Evolutionary conservation across 2,329 filamentous ascomycete genomes (phyloP).

Genomic region (Leptographium radiaticola): DNA sequence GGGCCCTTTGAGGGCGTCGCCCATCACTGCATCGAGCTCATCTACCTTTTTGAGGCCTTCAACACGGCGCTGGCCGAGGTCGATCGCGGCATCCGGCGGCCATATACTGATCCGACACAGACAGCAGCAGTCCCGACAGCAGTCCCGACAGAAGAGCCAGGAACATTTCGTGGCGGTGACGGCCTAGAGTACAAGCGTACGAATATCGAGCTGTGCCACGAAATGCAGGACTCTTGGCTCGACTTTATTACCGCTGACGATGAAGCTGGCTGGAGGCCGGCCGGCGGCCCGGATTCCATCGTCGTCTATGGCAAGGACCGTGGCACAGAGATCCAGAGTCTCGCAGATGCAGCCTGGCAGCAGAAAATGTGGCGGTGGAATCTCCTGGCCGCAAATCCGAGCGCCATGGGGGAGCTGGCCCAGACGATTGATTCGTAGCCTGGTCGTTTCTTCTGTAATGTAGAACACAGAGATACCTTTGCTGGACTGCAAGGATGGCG

Average conservation of each 20-base stretch:
- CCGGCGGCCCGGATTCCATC: neutral
- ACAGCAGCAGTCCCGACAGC: neutral
- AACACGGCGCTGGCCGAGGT: neutral
- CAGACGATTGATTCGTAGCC: neutral
- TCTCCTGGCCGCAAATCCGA: neutral
- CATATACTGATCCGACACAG: neutral
- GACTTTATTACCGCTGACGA: constrained; percentile 1
- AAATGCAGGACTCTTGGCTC: constrained; percentile 1
- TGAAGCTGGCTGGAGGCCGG: neutral
- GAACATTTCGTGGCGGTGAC: neutral
- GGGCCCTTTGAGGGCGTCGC: constrained; percentile 1
- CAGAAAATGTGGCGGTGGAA: neutral
- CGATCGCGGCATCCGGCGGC: constrained; percentile 12
- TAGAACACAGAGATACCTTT: neutral
- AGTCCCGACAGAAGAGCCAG: no score
- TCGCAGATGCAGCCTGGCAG: neutral
- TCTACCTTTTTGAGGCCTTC: constrained; percentile 5
- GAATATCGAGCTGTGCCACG: constrained; percentile 2
- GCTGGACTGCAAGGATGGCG: no score
- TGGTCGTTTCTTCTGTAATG: neutral
- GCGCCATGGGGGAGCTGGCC: neutral
- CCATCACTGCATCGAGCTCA: constrained; percentile 6
- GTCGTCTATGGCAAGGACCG: neutral
- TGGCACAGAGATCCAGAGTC: neutral
- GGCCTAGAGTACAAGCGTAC: neutral